These are phyloP conservation scores for Plantago lanceolata DNA, from an alignment of 305 asterid species.

Conservation along the genomic window DNA sequence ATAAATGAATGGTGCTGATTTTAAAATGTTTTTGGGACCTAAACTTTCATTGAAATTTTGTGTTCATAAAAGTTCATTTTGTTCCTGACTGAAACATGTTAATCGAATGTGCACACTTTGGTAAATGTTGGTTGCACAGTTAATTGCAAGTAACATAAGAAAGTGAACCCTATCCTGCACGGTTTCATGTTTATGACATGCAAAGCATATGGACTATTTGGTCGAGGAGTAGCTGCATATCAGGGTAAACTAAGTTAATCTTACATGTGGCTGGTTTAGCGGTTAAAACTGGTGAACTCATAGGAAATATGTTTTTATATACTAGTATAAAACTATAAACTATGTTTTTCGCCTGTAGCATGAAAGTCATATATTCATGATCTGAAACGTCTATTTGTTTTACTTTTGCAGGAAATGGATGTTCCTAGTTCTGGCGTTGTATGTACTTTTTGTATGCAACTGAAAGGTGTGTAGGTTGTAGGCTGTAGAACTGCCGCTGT, in stretches of 20 bases:
- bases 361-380: not conserved
- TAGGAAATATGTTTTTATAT: no score
- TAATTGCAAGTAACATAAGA: not conserved
- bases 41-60: not conserved
- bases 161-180: not conserved
- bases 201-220: no score
- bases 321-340: no score
- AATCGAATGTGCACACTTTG: not conserved
- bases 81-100: not conserved
- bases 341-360: no score
- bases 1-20: slow-evolving; percentile 2
- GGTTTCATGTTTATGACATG: not conserved
- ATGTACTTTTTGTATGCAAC: not conserved
- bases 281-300: not conserved
- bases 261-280: not conserved
- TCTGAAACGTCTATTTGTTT: not conserved
- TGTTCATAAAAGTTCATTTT: not conserved
- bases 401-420: slow-evolving; percentile 1
- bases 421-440: not conserved
- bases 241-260: not conserved
- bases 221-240: no score
- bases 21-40: not conserved
- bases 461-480: not conserved
- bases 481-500: not conserved
- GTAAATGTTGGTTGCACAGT: not conserved